Evolutionary conservation across 2,329 filamentous ascomycete genomes (phyloP).

Genomic region (Microdochium bolleyi): DNA sequence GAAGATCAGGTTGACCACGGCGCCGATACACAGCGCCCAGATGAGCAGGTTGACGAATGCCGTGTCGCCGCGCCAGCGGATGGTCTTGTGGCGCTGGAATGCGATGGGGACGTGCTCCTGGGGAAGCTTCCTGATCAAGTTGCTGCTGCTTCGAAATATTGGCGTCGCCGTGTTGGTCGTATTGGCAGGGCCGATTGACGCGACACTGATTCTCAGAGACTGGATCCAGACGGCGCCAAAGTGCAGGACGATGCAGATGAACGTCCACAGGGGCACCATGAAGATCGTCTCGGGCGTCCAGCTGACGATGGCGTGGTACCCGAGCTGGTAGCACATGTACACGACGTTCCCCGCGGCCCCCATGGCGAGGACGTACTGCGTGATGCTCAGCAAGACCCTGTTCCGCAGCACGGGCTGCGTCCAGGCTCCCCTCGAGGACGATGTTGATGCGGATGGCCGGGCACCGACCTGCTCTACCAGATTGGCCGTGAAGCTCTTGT

Average conservation of each 20-base stretch:
- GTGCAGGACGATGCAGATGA: constrained; percentile 12
- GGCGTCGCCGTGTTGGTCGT: background rate
- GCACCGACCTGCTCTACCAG: background rate
- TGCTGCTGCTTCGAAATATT: background rate
- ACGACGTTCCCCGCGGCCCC: constrained; percentile 14
- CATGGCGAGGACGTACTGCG: constrained; percentile 11
- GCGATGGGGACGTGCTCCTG: constrained; percentile 9
- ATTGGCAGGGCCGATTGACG: background rate
- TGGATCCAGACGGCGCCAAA: constrained; percentile 4
- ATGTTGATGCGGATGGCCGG: too few relatives aligned
- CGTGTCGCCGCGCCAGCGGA: constrained; percentile 6
- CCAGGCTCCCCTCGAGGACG: too few relatives aligned
- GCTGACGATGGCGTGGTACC: constrained; percentile 12
- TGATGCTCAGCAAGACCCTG: background rate
- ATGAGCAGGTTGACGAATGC: constrained; percentile 8
- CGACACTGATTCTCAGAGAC: background rate
- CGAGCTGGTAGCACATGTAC: constrained; percentile 14
- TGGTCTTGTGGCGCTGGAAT: constrained; percentile 7
- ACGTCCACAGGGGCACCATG: constrained; percentile 15
- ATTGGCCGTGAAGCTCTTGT: constrained; percentile 2
- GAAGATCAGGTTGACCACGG: constrained; percentile 12
- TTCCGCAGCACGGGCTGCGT: too few relatives aligned
- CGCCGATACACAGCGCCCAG: constrained; percentile 11
- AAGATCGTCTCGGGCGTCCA: constrained; percentile 11
- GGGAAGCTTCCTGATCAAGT: constrained; percentile 5